Base-by-base conservation (phyloP, 2,329 filamentous ascomycete genomes). In the Calonectria pseudoreteaudii region DNA sequence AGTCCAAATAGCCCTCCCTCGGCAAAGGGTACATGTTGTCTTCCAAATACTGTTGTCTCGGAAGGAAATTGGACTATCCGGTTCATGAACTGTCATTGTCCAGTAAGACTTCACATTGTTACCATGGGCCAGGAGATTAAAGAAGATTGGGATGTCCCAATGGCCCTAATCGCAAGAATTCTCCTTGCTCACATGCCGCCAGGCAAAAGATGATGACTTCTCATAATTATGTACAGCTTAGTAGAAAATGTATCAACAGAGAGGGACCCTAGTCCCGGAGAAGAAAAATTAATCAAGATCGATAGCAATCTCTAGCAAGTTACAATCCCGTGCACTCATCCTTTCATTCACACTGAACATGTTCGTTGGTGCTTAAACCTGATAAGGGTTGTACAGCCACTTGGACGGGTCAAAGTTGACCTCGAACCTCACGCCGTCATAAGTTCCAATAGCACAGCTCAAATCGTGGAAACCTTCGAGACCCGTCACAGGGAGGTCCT, bases 381-480 rank as follows among this genome's bases (percentile, higher is more conserved):
- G 75, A 62, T 78, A 74, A 20, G 79, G 79, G 70, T 80, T 79
- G 70, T 90, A 94, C 82, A 88, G 77, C 92, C 93, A 94, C 81
- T 86, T 86, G 9, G 83, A 85, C 30, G 89, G 88, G 56, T 90
- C 88, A 79, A 94, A 92, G 10, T 91, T 86, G 13, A 93, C 89
- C 83, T 95, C 93, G 76, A 94, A 93, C 62, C 89, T 88, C 1
- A 93, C 90, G n/a, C 85, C 87, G 3, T 93, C 92, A 82, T 93
- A 95, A 16, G 92, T 89, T 1, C 94, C 94, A 58, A 97, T 87
- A 1, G 93, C 91, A 20, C 91, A 92, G 79, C 91, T 92, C 71
- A 96, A 76, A 82, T 96, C 94, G 78, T 93, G 90, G 66, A 90
- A 89, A 0, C 94, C 94, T 81, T 94, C 92, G 62, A 96, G 83